Percentiles rank a stretch among this genome's conserved stretches.
Conservation (phyloP, 495 filamentous ascomycete genomes). For the Penicillium coprophilum region DNA sequence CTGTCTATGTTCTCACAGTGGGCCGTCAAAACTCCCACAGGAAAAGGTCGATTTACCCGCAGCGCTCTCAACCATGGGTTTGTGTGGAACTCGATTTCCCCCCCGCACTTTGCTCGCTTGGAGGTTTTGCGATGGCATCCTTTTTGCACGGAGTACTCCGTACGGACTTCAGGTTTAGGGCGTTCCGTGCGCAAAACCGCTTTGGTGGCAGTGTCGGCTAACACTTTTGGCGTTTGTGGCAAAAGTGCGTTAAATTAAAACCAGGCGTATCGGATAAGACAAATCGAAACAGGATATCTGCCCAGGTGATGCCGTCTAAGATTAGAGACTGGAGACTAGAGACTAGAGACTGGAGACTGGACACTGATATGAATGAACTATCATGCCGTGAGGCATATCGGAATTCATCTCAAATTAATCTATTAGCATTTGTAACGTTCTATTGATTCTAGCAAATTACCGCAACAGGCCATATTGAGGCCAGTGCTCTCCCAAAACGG, state of each 20-base stretch:
- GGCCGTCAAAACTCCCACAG: neutral
- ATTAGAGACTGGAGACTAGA: neutral
- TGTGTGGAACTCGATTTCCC: slow-evolving; percentile 8
- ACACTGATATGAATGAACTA: neutral
- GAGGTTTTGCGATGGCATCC: no score
- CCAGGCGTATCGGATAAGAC: neutral
- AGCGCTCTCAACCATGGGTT: slow-evolving; percentile 11
- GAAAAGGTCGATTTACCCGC: slow-evolving; percentile 1
- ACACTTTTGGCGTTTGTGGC: neutral
- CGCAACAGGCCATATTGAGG: slow-evolving; percentile 7
- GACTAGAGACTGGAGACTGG: neutral
- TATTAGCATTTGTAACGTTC: neutral
- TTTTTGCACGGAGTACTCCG: no score
- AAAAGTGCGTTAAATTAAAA: neutral
- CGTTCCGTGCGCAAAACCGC: slow-evolving; percentile 6
- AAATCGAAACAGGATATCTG: neutral
- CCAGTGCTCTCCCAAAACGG: slow-evolving; percentile 2
- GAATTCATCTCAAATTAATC: slow-evolving; percentile 1
- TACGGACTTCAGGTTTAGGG: no score
- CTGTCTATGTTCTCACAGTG: no score
- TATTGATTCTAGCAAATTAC: neutral
- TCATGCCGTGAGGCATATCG: neutral
- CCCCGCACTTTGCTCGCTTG: slow-evolving; percentile 22
- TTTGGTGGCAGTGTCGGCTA: slow-evolving; percentile 4
- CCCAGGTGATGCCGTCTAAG: no score